Base-by-base conservation (phyloP, 2,329 filamentous ascomycete species). In the Cytospora piceae region DNA sequence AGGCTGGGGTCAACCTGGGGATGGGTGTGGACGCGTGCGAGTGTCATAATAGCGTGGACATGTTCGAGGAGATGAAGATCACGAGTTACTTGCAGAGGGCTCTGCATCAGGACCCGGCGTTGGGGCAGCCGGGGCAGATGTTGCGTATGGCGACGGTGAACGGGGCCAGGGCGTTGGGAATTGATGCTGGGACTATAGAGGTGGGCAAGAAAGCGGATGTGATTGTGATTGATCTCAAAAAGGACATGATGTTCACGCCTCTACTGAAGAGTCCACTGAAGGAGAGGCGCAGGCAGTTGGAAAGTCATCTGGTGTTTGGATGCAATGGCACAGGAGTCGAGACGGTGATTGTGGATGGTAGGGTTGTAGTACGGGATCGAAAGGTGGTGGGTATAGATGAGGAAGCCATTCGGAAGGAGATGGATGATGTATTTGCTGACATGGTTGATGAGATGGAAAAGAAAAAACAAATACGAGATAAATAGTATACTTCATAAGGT, bases 51-150 rank as follows among this genome's bases (percentile, higher is more conserved):
- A 72, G 70, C 22, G 67, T 65, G 4, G 71, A 73, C 52, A 71
- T 73, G 71, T 73, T 72, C 56, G 71, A 73, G 65, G 61, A 61
- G 31, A 68, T 73, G 70, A 73, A 73, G 59, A 69, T 72, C 39
- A 70, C 69, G 22, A 67, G 66, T 2, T 72, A 71, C 46, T 69
- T 70, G 66, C 70, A 71, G 63, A 62, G 70, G 15, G 71, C 66
- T 3, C 58, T 64, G 15, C 66, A 68, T 11, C 58, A 71, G 54
- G 64, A 72, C 63, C 63, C 70, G 4, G 56, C 37, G 0, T 22
- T 72, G 27, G 68, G 69, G 11, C 59, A 65, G 32, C 69, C 70
- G 37, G 51, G 63, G 20, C 68, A 72, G 34, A 67, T 72, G 22
- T 46, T 72, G 66, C 66, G 70, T 22, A 71, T 72, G 70, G 71